Percentiles rank a stretch among this genome's conserved stretches.
Evolutionary conservation across 2,329 filamentous ascomycete species (phyloP).

Genomic region (Phialocephala sp.): DNA sequence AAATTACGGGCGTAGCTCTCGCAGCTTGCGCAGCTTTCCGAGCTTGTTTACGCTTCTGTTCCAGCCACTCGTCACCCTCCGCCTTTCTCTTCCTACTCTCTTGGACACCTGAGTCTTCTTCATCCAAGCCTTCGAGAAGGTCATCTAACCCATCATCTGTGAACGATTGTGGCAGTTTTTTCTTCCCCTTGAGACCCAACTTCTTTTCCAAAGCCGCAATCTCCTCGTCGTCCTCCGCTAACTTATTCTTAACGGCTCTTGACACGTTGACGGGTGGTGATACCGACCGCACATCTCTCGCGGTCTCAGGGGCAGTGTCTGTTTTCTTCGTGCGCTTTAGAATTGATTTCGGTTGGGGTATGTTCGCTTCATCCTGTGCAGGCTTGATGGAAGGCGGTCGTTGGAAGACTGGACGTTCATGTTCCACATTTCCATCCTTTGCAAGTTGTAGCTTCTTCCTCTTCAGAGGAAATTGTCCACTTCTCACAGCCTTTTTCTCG

Average conservation of each 20-base stretch:
- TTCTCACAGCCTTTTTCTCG: conserved; percentile 39
- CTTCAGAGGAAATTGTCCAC: conserved; percentile 38
- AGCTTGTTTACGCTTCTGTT: conserved; percentile 59
- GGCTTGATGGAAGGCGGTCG: conserved; percentile 8
- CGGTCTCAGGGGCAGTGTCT: conserved; percentile 21
- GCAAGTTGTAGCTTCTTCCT: conserved; percentile 35
- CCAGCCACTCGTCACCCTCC: conserved; percentile 65
- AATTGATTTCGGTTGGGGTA: conserved; percentile 38
- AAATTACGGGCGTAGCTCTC: conserved; percentile 6
- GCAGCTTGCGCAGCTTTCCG: conserved; percentile 25
- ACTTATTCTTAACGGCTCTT: conserved; percentile 59
- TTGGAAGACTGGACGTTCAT: conserved; percentile 15
- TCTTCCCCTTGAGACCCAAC: conserved; percentile 78
- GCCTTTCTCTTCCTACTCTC: conserved; percentile 62
- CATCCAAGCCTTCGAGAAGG: conserved; percentile 71
- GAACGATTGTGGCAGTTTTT: conserved; percentile 73
- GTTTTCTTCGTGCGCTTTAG: conserved; percentile 37
- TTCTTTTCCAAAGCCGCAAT: conserved; percentile 89
- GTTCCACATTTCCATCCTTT: neutral
- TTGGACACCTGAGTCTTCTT: conserved; percentile 49
- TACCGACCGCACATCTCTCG: conserved; percentile 19
- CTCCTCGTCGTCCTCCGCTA: conserved; percentile 84
- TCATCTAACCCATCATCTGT: conserved; percentile 84
- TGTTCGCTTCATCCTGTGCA: conserved; percentile 9
- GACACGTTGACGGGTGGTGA: conserved; percentile 34